Evolutionary conservation across 2,329 filamentous ascomycete genomes (phyloP).

Genomic region (Coniochaeta ligniaria): DNA sequence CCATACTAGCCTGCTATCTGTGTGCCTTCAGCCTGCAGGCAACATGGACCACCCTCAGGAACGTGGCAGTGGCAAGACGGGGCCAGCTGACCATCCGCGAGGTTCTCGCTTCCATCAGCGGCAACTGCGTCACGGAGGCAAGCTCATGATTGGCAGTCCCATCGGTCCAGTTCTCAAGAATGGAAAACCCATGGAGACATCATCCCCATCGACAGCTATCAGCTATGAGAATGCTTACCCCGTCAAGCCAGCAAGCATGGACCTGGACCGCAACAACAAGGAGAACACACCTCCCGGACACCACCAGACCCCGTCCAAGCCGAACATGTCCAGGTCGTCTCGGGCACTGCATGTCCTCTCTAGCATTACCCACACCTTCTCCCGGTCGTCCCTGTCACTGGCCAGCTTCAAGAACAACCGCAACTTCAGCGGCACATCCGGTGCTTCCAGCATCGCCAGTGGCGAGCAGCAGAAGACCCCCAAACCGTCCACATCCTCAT

Average conservation of each 20-base stretch:
- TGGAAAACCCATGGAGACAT: neutral
- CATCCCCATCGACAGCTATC: neutral
- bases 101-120: neutral
- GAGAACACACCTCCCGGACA: neutral
- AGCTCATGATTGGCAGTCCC: neutral
- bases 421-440: conserved; percentile 8
- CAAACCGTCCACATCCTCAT: neutral
- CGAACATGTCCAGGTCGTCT: conserved; percentile 7
- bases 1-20: neutral
- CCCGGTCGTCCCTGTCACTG: conserved; percentile 10
- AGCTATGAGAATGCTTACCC: neutral
- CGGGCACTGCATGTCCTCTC: conserved; percentile 12
- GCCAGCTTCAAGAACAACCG: conserved; percentile 4
- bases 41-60: neutral
- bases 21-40: neutral
- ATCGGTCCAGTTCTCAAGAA: neutral
- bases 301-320: neutral
- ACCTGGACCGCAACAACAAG: neutral
- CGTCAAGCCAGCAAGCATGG: neutral
- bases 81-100: neutral
- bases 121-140: neutral
- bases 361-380: conserved; percentile 12
- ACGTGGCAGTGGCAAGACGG: neutral
- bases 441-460: conserved; percentile 1
- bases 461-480: conserved; percentile 12